Conservation (phyloP, 2,329 filamentous ascomycete genomes). For the Amesomyces nigricolor region DNA sequence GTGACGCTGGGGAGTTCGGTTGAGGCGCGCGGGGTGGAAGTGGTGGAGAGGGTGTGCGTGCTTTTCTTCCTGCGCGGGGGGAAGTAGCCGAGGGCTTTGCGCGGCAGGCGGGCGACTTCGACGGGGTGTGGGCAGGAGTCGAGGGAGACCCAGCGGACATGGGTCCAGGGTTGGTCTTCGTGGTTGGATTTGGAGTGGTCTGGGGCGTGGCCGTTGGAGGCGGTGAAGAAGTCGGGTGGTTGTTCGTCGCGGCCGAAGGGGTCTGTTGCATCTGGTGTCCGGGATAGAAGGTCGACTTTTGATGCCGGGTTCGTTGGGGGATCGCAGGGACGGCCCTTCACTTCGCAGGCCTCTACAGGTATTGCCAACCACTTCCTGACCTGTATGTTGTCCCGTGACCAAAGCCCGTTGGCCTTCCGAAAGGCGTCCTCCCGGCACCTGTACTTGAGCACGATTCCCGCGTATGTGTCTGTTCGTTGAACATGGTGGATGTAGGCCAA, state of each 20-base stretch:
- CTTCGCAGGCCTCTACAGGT: conserved; percentile 82
- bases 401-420: conserved; percentile 84
- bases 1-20: conserved; percentile 50
- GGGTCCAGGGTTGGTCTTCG: conserved; percentile 68
- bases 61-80: conserved; percentile 88
- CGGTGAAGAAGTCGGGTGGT: conserved; percentile 39
- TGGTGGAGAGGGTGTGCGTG: conserved; percentile 55
- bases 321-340: conserved; percentile 68
- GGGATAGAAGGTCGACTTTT: conserved; percentile 47
- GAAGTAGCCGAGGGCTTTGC: conserved; percentile 81
- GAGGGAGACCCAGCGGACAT: conserved; percentile 83
- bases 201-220: conserved; percentile 31
- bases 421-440: conserved; percentile 79
- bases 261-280: conserved; percentile 39
- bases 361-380: conserved; percentile 73
- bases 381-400: conserved; percentile 90
- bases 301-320: conserved; percentile 41
- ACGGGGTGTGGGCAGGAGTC: conserved; percentile 64
- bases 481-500: conserved; percentile 90
- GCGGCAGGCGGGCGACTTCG: conserved; percentile 79
- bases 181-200: conserved; percentile 31
- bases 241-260: conserved; percentile 27
- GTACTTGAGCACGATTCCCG: conserved; percentile 85
- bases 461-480: conserved; percentile 75
- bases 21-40: conserved; percentile 63